phyloP scores from a whole-genome alignment of 2,329 filamentous ascomycete genomes.

The Botrytis medusae region DNA sequence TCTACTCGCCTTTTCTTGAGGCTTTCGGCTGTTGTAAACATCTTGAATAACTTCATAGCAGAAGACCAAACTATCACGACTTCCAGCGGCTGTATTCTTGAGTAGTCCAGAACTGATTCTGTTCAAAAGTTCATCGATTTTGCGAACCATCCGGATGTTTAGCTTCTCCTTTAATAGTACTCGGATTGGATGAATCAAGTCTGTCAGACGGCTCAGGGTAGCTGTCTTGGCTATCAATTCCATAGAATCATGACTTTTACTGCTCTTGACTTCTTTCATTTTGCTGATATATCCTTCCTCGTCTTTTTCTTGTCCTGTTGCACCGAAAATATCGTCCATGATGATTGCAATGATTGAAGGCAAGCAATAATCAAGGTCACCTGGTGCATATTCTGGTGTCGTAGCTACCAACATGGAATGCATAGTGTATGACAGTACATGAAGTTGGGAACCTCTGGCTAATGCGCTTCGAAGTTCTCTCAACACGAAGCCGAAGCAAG shows the following conservation, averaged over 20 bases:
- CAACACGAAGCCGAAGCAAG: slow-evolving; percentile 88
- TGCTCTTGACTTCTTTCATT: slow-evolving; percentile 97
- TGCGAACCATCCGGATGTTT: slow-evolving; percentile 77
- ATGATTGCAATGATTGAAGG: slow-evolving; percentile 76
- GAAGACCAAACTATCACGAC: slow-evolving; percentile 83
- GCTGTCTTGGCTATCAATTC: slow-evolving; percentile 84
- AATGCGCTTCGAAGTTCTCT: slow-evolving; percentile 85
- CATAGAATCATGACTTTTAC: slow-evolving; percentile 97
- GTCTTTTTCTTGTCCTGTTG: slow-evolving; percentile 91
- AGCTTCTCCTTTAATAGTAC: slow-evolving; percentile 80
- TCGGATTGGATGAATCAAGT: slow-evolving; percentile 76
- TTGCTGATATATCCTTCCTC: slow-evolving; percentile 92
- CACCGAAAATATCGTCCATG: slow-evolving; percentile 97
- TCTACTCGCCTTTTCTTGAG: slow-evolving; percentile 49
- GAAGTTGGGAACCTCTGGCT: slow-evolving; percentile 84
- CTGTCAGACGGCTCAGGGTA: slow-evolving; percentile 70
- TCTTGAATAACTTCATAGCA: slow-evolving; percentile 93
- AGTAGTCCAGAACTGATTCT: slow-evolving; percentile 81
- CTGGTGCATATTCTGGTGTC: slow-evolving; percentile 70
- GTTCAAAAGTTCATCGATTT: slow-evolving; percentile 84
- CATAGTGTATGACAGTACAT: slow-evolving; percentile 92
- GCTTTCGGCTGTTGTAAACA: slow-evolving; percentile 67
- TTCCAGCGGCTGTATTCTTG: slow-evolving; percentile 76
- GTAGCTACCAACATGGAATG: slow-evolving; percentile 83
- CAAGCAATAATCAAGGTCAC: slow-evolving; percentile 87